A percentile compares a stretch with the other conserved stretches of the same genome.
Evolutionary conservation across 2,329 filamentous ascomycete genomes (phyloP).

Genomic region (Aspergillus clavatus): DNA sequence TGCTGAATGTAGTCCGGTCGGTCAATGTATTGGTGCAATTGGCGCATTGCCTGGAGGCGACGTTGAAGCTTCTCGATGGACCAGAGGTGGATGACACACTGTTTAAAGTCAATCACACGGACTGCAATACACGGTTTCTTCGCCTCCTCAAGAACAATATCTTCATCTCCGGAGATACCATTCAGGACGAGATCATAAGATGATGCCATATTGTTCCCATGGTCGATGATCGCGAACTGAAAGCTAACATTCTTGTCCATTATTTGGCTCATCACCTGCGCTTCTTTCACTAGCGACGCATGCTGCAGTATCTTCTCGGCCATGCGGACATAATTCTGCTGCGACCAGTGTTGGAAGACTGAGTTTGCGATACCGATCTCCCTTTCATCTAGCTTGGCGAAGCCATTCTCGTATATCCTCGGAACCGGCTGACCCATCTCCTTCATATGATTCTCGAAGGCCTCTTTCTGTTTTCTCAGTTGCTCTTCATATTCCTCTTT

Average conservation of each 20-base stretch:
- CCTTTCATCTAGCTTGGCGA: conserved; percentile 57
- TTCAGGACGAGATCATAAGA: conserved; percentile 96
- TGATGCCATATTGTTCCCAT: conserved; percentile 82
- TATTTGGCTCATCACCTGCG: conserved; percentile 95
- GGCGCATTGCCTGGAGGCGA: conserved; percentile 85
- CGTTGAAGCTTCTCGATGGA: conserved; percentile 87
- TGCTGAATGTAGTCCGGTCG: conserved; percentile 93
- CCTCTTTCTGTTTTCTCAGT: conserved; percentile 73
- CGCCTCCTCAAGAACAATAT: conserved; percentile 72
- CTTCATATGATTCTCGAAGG: conserved; percentile 79
- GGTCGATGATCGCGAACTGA: conserved; percentile 87
- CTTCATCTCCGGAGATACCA: conserved; percentile 80
- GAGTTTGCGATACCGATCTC: conserved; percentile 67
- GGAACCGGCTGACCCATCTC: conserved; percentile 60
- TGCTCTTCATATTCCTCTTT: conserved; percentile 89
- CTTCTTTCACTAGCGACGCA: conserved; percentile 84
- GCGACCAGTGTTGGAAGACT: conserved; percentile 69
- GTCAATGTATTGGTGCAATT: conserved; percentile 94
- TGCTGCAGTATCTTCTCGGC: conserved; percentile 86
- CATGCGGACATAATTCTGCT: conserved; percentile 86
- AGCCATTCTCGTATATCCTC: conserved; percentile 44
- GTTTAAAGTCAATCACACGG: conserved; percentile 84
- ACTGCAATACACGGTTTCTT: conserved; percentile 88
- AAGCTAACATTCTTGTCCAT: conserved; percentile 91
- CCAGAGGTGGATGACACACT: conserved; percentile 84